Evolutionary conservation across 495 filamentous ascomycete species (phyloP), one percentile per base, ranked within the genome.

Genomic region (Jackrogersella multiformis): DNA sequence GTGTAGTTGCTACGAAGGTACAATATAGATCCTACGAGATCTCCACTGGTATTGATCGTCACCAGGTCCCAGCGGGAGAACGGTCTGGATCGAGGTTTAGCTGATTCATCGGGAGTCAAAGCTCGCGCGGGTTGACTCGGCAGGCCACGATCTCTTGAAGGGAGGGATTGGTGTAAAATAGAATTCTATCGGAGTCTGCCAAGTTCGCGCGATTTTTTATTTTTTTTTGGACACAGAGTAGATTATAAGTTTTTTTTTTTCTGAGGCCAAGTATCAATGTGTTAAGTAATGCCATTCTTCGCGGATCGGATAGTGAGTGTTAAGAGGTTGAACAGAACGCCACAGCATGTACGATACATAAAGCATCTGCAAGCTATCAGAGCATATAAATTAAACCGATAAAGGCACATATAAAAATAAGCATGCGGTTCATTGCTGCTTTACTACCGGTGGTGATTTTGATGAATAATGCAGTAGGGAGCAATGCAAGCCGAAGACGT

Each of bases 41-140:
- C 57, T 30, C 52, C 52, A 51, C 49, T 30, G 51, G 30, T 45
- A 51, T 12, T 26, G 61, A 70, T 70, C 67, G 56, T 65, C 61
- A 54, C 67, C 28, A 64, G 60, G 67, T 59, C 67, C 30, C 56
- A 65, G 57, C 53, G 44, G 67, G 56, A 66, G 57, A 66, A 66
- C 42, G 56, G 67, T 46, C 62, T 70, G 51, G 68, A 70, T 70
- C 68, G 68, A 67, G 51, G 20, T 66, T 66, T 70, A 52, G 63
- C 63, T 59, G 56, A 55, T 53, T 55, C 52, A 70, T 70, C 68
- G n/a, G 68, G 34, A 59, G 44, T 56, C 45, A 16, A 42, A 48
- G 45, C 34, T n/a, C 20, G 32, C 36, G 18, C 38, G 42, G 8
- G 20, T 20, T 38, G 53, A 15, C 48, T 53, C 38, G 44, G 52